Base-by-base conservation (phyloP, 306 rosid species). In the Inga leiocalycina region DNA sequence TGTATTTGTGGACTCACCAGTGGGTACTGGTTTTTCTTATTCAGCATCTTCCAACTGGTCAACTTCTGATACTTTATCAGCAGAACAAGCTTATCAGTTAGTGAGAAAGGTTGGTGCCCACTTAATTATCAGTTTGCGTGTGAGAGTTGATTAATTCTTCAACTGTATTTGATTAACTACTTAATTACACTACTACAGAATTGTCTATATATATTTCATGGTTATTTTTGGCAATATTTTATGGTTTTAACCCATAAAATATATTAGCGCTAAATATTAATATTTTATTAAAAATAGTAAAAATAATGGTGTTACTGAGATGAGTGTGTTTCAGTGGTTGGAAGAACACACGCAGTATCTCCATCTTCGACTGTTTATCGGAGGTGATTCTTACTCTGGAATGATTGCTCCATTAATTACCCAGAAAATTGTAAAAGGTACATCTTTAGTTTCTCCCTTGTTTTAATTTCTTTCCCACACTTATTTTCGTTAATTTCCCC, bases 331-430 rank as follows among this genome's bases (percentile, higher is more conserved):
- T 71, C 81, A 82, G 85, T 82, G 85, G 85, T 22, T 82, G 34
- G 72, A 54, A 10, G 65, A 32, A 34, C 80, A 82, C 51, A 43
- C 77, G 15, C 71, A 56, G 2, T 76, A 76, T 70, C 85, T 82
- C 24, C 43, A 4, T 20, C 57, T 68, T n/a, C 78, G 61, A 77
- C 62, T 82, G 17, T 82, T 68, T 46, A 82, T 82, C 10, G 81
- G 62, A 24, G 81, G 85, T 69, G 81, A 82, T 45, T 76, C 85
- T 82, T 82, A 82, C 72, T 20, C 78, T 5, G 78, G 81, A 51
- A 54, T 76, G 3, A 69, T 45, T 6, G 78, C 69, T 57, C 85
- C 85, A 45, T 35, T 77, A 52, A 9, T 82, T 59, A 68, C 81
- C 15, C 59, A 75, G 20, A 48, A 34, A 13, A n/a, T 81, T 34